Evolutionary conservation across 371 early-diverging fungal genomes (phyloP).

Genomic region (Mortierella sp.): DNA sequence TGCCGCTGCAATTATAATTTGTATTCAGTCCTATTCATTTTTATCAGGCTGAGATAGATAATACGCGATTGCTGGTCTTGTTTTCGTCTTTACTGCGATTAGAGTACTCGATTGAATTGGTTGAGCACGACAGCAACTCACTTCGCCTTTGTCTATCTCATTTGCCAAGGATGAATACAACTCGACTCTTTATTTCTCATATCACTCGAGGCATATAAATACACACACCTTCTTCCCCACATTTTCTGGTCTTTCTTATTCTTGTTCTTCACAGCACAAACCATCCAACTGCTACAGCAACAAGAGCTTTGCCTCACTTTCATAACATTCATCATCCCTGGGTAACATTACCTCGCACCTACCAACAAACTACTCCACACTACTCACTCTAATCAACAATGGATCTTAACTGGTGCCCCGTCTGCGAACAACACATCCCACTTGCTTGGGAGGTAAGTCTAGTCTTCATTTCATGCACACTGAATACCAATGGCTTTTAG

Average conservation of each 20-base stretch:
- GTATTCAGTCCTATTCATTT: background rate
- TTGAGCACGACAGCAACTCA: background rate
- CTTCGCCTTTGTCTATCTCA: background rate
- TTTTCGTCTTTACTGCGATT: conserved; percentile 4
- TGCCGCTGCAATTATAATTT: background rate
- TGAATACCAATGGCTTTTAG: background rate
- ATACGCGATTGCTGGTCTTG: background rate
- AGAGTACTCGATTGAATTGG: conserved; percentile 14
- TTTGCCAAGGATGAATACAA: conserved; percentile 7
- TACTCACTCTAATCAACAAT: conserved; percentile 12
- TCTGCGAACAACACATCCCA: conserved; percentile 57
- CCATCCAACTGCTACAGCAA: conserved; percentile 6
- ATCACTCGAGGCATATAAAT: conserved; percentile 29
- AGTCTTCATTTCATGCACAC: background rate
- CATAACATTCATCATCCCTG: background rate
- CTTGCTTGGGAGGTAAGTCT: conserved; percentile 54
- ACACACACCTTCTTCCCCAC: conserved; percentile 18
- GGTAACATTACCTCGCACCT: conserved; percentile 8
- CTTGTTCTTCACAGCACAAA: conserved; percentile 31
- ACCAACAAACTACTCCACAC: conserved; percentile 2
- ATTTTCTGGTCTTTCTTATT: conserved; percentile 16
- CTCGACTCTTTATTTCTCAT: conserved; percentile 5
- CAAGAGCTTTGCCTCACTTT: conserved; percentile 14
- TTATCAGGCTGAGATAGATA: background rate
- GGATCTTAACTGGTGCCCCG: conserved; percentile 57